phyloP scores from a whole-genome alignment of 2,329 filamentous ascomycete species.

The Botrytis sinoallii region DNA sequence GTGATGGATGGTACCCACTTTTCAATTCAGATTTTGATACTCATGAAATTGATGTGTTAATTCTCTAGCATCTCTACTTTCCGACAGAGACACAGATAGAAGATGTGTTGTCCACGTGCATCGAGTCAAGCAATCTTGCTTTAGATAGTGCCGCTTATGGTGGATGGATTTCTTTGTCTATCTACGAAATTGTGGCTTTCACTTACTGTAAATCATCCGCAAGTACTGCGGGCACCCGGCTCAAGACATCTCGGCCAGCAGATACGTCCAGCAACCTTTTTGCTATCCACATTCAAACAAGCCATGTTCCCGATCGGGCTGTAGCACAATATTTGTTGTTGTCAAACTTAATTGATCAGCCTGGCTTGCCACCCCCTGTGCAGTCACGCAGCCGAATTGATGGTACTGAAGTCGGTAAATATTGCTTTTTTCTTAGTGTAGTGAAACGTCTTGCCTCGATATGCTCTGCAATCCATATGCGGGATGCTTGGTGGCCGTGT shows the following conservation, averaged over 20 bases:
- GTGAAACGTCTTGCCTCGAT: constrained; percentile 37
- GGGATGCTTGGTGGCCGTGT: constrained; percentile 30
- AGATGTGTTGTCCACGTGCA: constrained; percentile 47
- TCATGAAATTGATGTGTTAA: constrained; percentile 5
- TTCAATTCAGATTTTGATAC: constrained; percentile 19
- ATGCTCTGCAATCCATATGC: constrained; percentile 30
- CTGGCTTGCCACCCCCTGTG: constrained; percentile 28
- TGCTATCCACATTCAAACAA: constrained; percentile 36
- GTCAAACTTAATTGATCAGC: constrained; percentile 36
- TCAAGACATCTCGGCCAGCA: constrained; percentile 36
- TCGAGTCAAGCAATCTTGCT: constrained; percentile 50
- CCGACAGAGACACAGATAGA: constrained; percentile 12
- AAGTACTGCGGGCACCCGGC: constrained; percentile 48
- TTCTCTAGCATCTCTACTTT: constrained; percentile 7
- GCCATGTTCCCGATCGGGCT: constrained; percentile 34
- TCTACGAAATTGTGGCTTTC: constrained; percentile 36
- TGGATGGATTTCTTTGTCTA: constrained; percentile 46
- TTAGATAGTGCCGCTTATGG: constrained; percentile 24
- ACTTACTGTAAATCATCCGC: constrained; percentile 39
- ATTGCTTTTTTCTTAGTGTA: constrained; percentile 26
- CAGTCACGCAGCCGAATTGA: constrained; percentile 31
- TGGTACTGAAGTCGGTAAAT: constrained; percentile 30
- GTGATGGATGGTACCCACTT: constrained; percentile 9
- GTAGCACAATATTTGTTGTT: constrained; percentile 33
- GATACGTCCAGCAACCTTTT: constrained; percentile 28